Conservation (phyloP, 2,329 filamentous ascomycete species). For the Neonectria neomacrospora region DNA sequence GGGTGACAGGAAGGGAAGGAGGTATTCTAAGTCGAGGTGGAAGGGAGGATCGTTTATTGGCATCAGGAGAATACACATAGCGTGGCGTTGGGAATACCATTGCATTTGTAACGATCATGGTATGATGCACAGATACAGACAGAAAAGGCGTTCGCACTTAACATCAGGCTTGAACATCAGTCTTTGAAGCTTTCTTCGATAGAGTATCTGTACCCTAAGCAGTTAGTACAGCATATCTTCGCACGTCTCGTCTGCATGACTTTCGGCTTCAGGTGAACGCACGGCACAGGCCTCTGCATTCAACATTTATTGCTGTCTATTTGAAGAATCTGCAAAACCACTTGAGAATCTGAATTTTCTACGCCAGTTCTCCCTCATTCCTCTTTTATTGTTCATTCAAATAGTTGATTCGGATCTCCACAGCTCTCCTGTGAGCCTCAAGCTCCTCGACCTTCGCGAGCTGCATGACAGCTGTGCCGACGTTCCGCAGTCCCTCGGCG, state of each 20-base stretch:
- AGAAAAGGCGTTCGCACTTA: conserved; percentile 34
- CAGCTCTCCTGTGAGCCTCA: conserved; percentile 90
- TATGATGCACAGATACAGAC: conserved; percentile 30
- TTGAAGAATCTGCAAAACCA: conserved; percentile 11
- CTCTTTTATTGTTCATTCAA: conserved; percentile 50
- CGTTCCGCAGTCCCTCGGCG: conserved; percentile 83
- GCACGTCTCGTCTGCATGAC: background rate
- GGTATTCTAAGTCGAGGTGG: conserved; percentile 2
- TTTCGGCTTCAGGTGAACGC: background rate
- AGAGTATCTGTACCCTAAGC: background rate
- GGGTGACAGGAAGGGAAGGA: conserved; percentile 4
- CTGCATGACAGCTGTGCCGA: conserved; percentile 92
- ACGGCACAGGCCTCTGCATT: background rate
- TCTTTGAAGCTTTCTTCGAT: background rate
- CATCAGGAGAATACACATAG: conserved; percentile 44
- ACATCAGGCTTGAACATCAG: conserved; percentile 32
- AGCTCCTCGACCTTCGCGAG: conserved; percentile 93
- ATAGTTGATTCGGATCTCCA: conserved; percentile 79
- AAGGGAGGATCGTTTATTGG: conserved; percentile 24
- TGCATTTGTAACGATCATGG: conserved; percentile 36
- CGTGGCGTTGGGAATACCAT: conserved; percentile 47
- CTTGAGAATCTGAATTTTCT: conserved; percentile 25
- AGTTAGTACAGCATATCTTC: background rate
- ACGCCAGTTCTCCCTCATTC: conserved; percentile 17
- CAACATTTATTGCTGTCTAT: conserved; percentile 6